A percentile compares a stretch with the other conserved stretches of the same genome.
Evolutionary conservation across 768 basidiomycete species (phyloP).

Genomic region (Auriculariales sp.): DNA sequence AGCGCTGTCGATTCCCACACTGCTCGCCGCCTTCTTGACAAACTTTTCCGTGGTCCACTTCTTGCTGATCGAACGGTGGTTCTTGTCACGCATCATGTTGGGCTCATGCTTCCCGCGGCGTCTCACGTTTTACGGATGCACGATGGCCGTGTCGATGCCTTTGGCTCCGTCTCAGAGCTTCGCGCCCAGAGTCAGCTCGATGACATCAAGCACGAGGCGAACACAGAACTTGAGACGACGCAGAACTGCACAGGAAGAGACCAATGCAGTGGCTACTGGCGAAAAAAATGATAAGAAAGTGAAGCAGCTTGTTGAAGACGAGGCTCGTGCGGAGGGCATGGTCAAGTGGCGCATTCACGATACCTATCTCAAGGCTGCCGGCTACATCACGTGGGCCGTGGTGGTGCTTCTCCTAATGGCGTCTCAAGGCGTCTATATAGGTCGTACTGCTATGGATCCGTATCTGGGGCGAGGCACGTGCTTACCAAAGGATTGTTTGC

Average conservation of each 20-base stretch:
- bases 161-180: constrained; percentile 20
- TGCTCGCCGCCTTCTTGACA: constrained; percentile 8
- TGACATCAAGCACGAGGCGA: constrained; percentile 15
- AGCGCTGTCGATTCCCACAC: constrained; percentile 8
- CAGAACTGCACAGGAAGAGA: constrained; percentile 16
- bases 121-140: constrained; percentile 19
- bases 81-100: constrained; percentile 25
- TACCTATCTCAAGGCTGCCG: constrained; percentile 13
- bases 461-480: not conserved
- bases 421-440: not conserved
- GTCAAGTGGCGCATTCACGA: constrained; percentile 12
- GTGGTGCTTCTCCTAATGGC: not conserved
- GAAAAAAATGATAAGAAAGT: constrained; percentile 9
- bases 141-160: constrained; percentile 20
- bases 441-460: not conserved
- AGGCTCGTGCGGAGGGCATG: constrained; percentile 9
- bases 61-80: constrained; percentile 15
- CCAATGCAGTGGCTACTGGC: constrained; percentile 12
- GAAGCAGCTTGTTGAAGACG: constrained; percentile 9
- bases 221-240: constrained; percentile 4
- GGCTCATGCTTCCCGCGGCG: constrained; percentile 19
- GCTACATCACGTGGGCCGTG: constrained; percentile 1
- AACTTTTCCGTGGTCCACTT: constrained; percentile 10
- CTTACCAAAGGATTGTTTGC: no score
- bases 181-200: constrained; percentile 15